Base-by-base conservation (phyloP, 1,284 basidiomycete genomes). In the Cutaneotrichosporon dermatis region DNA sequence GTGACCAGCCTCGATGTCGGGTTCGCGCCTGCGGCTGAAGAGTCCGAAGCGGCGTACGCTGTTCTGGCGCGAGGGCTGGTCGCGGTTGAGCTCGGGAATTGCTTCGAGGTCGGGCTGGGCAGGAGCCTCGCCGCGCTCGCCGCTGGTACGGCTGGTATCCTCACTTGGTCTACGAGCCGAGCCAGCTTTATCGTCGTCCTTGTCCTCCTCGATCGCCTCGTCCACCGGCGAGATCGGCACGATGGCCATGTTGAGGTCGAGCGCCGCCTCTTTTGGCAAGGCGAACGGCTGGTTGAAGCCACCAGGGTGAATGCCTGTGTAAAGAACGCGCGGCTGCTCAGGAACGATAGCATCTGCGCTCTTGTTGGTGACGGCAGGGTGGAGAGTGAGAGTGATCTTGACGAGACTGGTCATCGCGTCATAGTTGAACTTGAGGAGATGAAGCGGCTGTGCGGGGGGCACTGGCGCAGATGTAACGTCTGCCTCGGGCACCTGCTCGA, bases 371-470 rank as follows among this genome's bases (percentile, higher is more conserved):
- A 86, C 82, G 2, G 85, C 81, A 0, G 90, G 81, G 46, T 88
- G 79, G 48, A 90, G 85, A 60, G 88, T 82, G 35, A 93, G 83
- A 35, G 85, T 85, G 63, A 94, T 85, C 16, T 82, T 83, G 69
- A 89, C 90, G 67, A 86, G 86, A 10, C 90, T 86, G 0, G 90
- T 86, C 63, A 91, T 90, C 65, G 88, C 90, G 71, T 94, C 92
- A 74, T 88, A 94, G 73, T 88, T 87, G 76, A 94, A 94, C 73
- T 90, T 89, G 58, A 93, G 81, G 13, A 86, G 84, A 68, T 92
- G 89, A 45, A 71, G 67, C 12, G 75, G 65, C 81, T 81, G 40
- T 78, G 64, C 37, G 4, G 65, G 60, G 16, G 61, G 36, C 5
- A 59, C 51, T 7, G 9, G 48, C 4, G 63, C 57, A 4, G 54